A percentile compares a stretch with the other conserved stretches of the same genome.
Conservation (phyloP, 768 basidiomycete species). For the Psilocybe subaeruginosa region DNA sequence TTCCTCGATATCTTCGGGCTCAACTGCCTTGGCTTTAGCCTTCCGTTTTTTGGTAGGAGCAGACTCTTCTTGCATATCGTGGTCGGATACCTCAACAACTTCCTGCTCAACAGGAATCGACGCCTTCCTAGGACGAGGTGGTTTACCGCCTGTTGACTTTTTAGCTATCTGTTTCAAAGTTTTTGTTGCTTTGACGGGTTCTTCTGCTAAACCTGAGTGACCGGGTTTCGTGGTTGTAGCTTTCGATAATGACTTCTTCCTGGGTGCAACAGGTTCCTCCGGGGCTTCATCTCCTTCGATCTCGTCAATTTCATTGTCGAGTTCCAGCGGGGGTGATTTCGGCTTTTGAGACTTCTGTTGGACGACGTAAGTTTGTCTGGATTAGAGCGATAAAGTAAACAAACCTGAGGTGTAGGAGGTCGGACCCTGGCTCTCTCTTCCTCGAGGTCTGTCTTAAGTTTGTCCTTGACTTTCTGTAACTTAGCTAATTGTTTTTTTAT, state of each 20-base stretch:
- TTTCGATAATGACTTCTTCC: constrained; percentile 8
- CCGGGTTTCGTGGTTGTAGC: constrained; percentile 9
- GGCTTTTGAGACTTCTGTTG: constrained; percentile 3
- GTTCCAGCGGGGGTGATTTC: neutral
- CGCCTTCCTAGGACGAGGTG: constrained; percentile 9
- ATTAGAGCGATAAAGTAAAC: neutral
- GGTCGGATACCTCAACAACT: constrained; percentile 8
- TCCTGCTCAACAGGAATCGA: constrained; percentile 13
- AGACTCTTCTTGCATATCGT: constrained; percentile 5
- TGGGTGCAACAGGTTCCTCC: constrained; percentile 1
- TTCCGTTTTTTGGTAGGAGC: constrained; percentile 26
- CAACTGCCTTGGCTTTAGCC: constrained; percentile 29
- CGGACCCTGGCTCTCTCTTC: constrained; percentile 14
- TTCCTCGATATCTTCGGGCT: constrained; percentile 20
- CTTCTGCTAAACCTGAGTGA: constrained; percentile 6
- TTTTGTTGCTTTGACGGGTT: neutral
- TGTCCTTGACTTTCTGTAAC: neutral
- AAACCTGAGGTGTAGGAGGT: constrained; percentile 27
- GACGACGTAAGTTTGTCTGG: constrained; percentile 2
- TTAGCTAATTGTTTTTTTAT: neutral
- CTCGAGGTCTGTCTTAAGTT: neutral
- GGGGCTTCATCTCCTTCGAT: constrained; percentile 3
- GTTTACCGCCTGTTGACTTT: constrained; percentile 20
- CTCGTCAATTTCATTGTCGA: neutral
- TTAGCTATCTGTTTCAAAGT: constrained; percentile 17